phyloP scores from a whole-genome alignment of 306 rosid genomes.

The Alnus rubra region DNA sequence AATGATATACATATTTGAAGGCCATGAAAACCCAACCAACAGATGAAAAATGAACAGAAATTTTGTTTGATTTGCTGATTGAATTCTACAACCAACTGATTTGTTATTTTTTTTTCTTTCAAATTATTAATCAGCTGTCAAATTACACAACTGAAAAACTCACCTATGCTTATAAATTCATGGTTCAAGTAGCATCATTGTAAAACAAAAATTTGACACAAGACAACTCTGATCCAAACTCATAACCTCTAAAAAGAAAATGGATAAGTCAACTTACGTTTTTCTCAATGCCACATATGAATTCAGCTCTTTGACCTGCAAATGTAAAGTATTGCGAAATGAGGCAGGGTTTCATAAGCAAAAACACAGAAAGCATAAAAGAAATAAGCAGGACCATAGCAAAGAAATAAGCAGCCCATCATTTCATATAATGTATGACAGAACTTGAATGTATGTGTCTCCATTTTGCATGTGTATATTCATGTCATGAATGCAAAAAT shows the following conservation, averaged over 20 bases:
- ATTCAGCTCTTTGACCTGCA: slow-evolving; percentile 99
- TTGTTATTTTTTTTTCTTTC: slow-evolving; percentile 1
- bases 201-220: slow-evolving; percentile 11
- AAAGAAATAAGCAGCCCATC: background rate
- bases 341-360: slow-evolving; percentile 7
- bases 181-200: background rate
- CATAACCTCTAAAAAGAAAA: slow-evolving; percentile 20
- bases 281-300: slow-evolving; percentile 92
- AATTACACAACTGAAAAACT: slow-evolving; percentile 9
- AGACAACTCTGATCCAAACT: background rate
- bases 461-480: slow-evolving; percentile 22
- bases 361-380: background rate
- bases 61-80: slow-evolving; percentile 17
- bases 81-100: slow-evolving; percentile 19
- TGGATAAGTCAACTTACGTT: slow-evolving; percentile 62
- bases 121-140: slow-evolving; percentile 12
- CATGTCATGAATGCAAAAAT: slow-evolving; percentile 17
- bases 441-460: slow-evolving; percentile 13
- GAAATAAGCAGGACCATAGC: background rate
- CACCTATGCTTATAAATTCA: slow-evolving; percentile 14
- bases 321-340: slow-evolving; percentile 27
- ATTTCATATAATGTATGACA: slow-evolving; percentile 6
- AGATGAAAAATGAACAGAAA: slow-evolving; percentile 9
- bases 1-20: slow-evolving; percentile 19
- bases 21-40: background rate